phyloP scores from a whole-genome alignment of 78 protist species.

The Chrysochromulina tobinii region DNA sequence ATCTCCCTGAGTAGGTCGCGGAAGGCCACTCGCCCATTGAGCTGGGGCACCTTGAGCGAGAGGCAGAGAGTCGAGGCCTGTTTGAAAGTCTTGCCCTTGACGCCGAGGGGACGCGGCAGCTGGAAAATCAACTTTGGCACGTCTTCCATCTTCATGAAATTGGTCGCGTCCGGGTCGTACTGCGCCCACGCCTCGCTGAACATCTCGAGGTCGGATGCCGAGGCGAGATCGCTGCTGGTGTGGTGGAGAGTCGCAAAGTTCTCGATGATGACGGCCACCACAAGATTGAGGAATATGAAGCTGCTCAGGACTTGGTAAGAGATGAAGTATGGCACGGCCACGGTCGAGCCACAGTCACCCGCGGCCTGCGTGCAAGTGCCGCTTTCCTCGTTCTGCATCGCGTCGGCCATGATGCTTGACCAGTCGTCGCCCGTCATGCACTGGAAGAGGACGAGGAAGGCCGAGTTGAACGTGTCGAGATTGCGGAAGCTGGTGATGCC shows the following conservation, averaged over 20 bases:
- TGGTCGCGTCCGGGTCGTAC: not conserved
- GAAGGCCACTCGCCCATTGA: too few species aligned
- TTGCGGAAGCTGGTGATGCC: not conserved
- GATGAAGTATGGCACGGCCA: not conserved
- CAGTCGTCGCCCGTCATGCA: not conserved
- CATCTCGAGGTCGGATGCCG: not conserved
- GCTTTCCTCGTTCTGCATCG: not conserved
- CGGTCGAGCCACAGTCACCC: not conserved
- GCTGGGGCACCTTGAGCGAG: too few species aligned
- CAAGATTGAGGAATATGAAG: not conserved
- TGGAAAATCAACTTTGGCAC: too few species aligned
- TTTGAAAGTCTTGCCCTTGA: too few species aligned
- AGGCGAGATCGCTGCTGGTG: not conserved
- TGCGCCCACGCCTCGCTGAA: not conserved
- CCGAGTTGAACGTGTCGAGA: not conserved
- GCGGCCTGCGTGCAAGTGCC: not conserved
- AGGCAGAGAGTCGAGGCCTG: too few species aligned
- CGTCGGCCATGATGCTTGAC: not conserved
- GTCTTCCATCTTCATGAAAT: not conserved
- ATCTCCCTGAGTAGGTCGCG: too few species aligned
- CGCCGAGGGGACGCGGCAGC: too few species aligned
- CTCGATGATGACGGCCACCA: slow-evolving; percentile 3
- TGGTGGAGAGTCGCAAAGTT: not conserved
- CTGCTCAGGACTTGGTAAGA: not conserved
- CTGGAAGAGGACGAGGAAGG: not conserved